Evolutionary conservation across 2,329 filamentous ascomycete genomes (phyloP).

Genomic region (Calonectria fujianensis): DNA sequence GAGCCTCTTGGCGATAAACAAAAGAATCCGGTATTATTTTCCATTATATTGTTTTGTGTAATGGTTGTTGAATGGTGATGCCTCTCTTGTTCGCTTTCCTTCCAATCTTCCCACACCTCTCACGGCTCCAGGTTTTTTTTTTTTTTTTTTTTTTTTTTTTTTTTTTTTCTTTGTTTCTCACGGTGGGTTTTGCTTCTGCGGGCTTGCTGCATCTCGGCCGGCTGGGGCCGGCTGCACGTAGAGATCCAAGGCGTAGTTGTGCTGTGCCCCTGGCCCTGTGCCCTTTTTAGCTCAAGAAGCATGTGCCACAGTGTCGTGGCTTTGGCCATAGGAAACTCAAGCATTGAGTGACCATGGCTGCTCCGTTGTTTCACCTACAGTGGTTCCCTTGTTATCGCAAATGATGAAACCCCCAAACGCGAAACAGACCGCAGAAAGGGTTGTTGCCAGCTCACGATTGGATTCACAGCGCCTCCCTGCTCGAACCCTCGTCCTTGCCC

Average conservation of each 20-base stretch:
- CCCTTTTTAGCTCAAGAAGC: neutral
- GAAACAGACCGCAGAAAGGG: constrained; percentile 47
- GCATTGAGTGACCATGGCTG: constrained; percentile 29
- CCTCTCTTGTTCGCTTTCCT: neutral
- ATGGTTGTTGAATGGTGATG: constrained; percentile 29
- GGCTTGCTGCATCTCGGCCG: constrained; percentile 22
- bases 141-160: neutral
- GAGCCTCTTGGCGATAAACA: neutral
- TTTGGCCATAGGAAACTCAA: constrained; percentile 18
- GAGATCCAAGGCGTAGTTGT: neutral
- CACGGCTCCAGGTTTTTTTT: neutral
- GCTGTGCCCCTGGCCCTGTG: constrained; percentile 5
- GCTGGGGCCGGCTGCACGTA: constrained; percentile 19
- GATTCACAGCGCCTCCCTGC: constrained; percentile 28
- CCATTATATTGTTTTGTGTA: constrained; percentile 18
- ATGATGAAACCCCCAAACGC: constrained; percentile 50
- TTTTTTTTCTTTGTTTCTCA: neutral
- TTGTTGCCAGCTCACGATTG: constrained; percentile 25
- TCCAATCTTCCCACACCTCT: neutral
- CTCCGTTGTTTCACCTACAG: constrained; percentile 54
- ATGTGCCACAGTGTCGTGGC: constrained; percentile 27
- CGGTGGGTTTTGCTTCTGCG: constrained; percentile 22
- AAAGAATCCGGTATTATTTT: constrained; percentile 15
- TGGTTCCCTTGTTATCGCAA: constrained; percentile 36
- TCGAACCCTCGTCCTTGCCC: constrained; percentile 30